Conservation (phyloP, 164 flowering plant genomes). For the Nymphaea thermarum region DNA sequence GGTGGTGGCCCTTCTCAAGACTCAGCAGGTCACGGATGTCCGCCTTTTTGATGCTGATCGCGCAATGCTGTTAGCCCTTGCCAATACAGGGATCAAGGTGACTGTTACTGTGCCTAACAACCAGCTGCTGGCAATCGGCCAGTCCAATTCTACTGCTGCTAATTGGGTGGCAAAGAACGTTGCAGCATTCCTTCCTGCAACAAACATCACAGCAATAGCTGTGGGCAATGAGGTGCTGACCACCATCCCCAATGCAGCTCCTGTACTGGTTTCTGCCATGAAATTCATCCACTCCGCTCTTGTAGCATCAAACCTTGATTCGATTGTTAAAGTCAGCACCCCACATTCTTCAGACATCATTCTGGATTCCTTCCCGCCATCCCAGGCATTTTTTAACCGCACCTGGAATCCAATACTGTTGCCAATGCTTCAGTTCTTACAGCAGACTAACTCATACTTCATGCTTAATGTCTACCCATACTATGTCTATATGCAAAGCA, state of each 20-base stretch:
- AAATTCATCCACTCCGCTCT: conserved; percentile 56
- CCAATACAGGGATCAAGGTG: conserved; percentile 56
- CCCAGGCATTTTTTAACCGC: conserved; percentile 63
- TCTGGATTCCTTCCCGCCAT: conserved; percentile 72
- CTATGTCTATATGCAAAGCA: conserved; percentile 47
- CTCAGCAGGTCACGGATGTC: conserved; percentile 65
- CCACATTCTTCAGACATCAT: conserved; percentile 49
- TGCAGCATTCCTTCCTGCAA: conserved; percentile 48
- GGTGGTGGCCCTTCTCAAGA: conserved; percentile 75
- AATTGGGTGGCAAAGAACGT: conserved; percentile 53
- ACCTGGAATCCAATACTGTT: conserved; percentile 42
- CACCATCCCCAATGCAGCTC: conserved; percentile 54
- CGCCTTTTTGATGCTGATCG: conserved; percentile 72
- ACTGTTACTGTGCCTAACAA: conserved; percentile 54
- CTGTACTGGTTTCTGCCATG: conserved; percentile 42
- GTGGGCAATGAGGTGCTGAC: conserved; percentile 66
- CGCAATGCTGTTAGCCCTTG: conserved; percentile 73
- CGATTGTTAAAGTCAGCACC: conserved; percentile 51
- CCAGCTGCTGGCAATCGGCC: conserved; percentile 58
- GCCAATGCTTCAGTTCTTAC: conserved; percentile 55
- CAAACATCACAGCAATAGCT: conserved; percentile 56
- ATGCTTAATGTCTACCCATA: conserved; percentile 73
- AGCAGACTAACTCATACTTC: conserved; percentile 40
- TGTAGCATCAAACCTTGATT: conserved; percentile 57
- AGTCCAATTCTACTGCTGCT: conserved; percentile 44